These are phyloP conservation scores for Calonectria pseudoreteaudii DNA, from an alignment of 2,329 filamentous ascomycete species.

Conservation along the genomic window DNA sequence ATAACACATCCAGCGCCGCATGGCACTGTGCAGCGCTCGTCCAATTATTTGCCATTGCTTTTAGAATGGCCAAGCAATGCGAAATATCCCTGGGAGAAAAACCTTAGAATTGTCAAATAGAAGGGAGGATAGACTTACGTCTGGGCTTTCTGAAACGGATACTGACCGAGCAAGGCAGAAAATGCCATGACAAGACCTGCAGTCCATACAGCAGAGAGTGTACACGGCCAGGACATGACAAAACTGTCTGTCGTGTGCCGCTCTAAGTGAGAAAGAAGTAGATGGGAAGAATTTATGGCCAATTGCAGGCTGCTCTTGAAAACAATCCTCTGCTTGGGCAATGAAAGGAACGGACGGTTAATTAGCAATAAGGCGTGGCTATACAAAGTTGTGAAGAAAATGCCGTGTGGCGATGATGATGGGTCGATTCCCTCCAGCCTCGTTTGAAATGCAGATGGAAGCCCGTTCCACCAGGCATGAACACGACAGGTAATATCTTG, in stretches of 20 bases:
- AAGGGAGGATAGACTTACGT: slow-evolving; percentile 9
- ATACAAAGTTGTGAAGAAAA: slow-evolving; percentile 46
- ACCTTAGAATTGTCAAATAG: neutral
- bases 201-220: slow-evolving; percentile 52
- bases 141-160: slow-evolving; percentile 35
- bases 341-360: slow-evolving; percentile 49
- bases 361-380: slow-evolving; percentile 48
- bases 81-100: neutral
- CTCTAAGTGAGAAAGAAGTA: slow-evolving; percentile 41
- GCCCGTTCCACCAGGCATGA: slow-evolving; percentile 44
- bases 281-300: slow-evolving; percentile 43
- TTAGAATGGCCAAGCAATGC: slow-evolving; percentile 11
- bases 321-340: slow-evolving; percentile 38
- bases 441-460: slow-evolving; percentile 25
- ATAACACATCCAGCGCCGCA: neutral
- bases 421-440: neutral
- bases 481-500: slow-evolving; percentile 32
- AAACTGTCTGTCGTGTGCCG: slow-evolving; percentile 15
- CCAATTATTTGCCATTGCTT: slow-evolving; percentile 10
- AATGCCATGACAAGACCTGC: slow-evolving; percentile 51
- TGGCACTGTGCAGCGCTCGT: slow-evolving; percentile 14
- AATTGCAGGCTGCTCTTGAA: slow-evolving; percentile 48
- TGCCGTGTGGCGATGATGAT: slow-evolving; percentile 12
- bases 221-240: slow-evolving; percentile 47
- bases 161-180: slow-evolving; percentile 45